These are phyloP conservation scores for Fagus crenata DNA, from an alignment of 306 rosid species.

Conservation along the genomic window DNA sequence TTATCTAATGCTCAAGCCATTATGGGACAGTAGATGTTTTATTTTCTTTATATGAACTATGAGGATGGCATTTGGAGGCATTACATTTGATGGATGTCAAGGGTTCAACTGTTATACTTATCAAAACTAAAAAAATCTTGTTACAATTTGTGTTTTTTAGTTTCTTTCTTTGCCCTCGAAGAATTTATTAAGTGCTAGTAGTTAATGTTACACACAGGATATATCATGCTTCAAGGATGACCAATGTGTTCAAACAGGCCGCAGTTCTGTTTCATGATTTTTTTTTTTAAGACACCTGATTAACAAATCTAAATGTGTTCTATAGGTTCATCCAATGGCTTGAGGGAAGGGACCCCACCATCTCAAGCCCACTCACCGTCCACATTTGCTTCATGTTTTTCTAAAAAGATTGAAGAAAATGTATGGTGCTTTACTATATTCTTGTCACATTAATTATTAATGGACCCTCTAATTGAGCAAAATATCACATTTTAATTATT, in stretches of 20 bases:
- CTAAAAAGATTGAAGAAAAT: slow-evolving; percentile 48
- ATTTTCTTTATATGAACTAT: neutral
- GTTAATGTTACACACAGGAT: slow-evolving; percentile 13
- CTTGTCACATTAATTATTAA: slow-evolving; percentile 23
- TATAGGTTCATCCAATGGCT: slow-evolving; percentile 46
- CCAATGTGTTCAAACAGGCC: slow-evolving; percentile 14
- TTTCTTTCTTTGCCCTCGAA: neutral
- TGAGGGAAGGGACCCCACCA: slow-evolving; percentile 38
- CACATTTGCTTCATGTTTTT: slow-evolving; percentile 46
- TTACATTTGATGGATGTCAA: neutral
- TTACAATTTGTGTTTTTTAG: neutral
- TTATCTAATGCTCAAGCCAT: neutral
- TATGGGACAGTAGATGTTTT: neutral
- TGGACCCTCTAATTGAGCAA: slow-evolving; percentile 21
- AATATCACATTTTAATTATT: slow-evolving; percentile 26
- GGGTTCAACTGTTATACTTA: neutral
- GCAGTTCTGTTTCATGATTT: neutral
- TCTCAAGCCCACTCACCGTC: slow-evolving; percentile 36
- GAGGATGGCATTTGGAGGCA: neutral
- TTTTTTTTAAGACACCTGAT: slow-evolving; percentile 7
- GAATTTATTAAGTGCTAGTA: slow-evolving; percentile 1
- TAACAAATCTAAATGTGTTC: slow-evolving; percentile 33
- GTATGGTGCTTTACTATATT: slow-evolving; percentile 48
- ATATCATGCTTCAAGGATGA: slow-evolving; percentile 26
- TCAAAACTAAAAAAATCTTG: neutral